phyloP scores from a whole-genome alignment of 2,329 filamentous ascomycete genomes.

The Hypocreales sp. region DNA sequence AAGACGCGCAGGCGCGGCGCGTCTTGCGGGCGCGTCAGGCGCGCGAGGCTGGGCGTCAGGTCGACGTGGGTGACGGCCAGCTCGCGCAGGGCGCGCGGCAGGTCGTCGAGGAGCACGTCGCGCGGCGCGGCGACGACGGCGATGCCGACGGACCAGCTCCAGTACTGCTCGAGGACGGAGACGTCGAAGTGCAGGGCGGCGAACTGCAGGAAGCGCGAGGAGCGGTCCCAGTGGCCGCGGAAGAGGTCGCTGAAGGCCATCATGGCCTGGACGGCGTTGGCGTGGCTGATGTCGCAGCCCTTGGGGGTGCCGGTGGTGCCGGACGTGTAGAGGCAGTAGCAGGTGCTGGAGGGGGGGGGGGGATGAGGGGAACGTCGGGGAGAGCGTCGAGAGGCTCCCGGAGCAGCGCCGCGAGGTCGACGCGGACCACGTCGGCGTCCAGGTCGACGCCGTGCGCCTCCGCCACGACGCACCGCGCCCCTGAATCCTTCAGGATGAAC shows the following conservation, averaged over 20 bases:
- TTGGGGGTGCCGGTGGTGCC: constrained; percentile 80
- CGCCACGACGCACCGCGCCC: constrained; percentile 46
- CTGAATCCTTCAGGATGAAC: constrained; percentile 65
- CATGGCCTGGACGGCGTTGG: constrained; percentile 82
- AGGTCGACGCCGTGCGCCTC: too few relatives aligned
- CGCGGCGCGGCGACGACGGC: constrained; percentile 68
- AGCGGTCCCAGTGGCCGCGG: constrained; percentile 51
- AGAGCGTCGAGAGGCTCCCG: too few relatives aligned
- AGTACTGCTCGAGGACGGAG: constrained; percentile 84
- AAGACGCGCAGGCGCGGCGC: constrained; percentile 78
- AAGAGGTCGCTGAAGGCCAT: constrained; percentile 74
- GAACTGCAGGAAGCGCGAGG: constrained; percentile 80
- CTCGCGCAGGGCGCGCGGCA: constrained; percentile 54
- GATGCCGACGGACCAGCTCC: constrained; percentile 87
- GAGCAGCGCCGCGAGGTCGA: too few relatives aligned
- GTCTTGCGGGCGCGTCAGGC: constrained; percentile 62
- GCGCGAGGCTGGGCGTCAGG: constrained; percentile 74
- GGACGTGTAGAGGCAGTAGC: constrained; percentile 78
- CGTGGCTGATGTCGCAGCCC: constrained; percentile 76
- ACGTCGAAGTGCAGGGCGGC: constrained; percentile 93
- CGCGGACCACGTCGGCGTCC: too few relatives aligned
- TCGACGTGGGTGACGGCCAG: constrained; percentile 81
- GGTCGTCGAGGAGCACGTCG: constrained; percentile 73
- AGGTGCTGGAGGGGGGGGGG: constrained; percentile 39
- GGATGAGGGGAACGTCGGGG: constrained; percentile 2